These are phyloP conservation scores for Trypanosoma lewisi DNA, from an alignment of 208 protist genomes.

Conservation along the genomic window DNA sequence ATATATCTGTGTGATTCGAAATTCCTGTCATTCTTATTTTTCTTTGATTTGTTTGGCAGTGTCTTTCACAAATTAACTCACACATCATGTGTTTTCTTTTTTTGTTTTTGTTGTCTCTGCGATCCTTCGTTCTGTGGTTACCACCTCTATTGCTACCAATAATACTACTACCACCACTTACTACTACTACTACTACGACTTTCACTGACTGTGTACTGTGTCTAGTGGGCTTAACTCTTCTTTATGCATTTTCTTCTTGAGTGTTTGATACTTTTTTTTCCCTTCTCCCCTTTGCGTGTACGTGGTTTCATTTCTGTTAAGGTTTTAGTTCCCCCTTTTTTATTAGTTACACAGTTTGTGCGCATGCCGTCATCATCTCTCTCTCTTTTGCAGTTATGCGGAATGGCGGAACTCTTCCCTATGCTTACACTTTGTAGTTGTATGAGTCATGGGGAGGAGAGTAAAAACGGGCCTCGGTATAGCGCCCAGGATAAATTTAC, in stretches of 20 bases:
- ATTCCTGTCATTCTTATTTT: neutral
- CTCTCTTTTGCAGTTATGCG: slow-evolving; percentile 4
- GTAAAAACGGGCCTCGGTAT: slow-evolving; percentile 74
- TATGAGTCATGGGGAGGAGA: slow-evolving; percentile 71
- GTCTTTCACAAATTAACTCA: neutral
- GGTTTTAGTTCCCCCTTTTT: neutral
- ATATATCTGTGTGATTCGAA: neutral
- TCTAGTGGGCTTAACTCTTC: neutral
- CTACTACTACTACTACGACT: neutral
- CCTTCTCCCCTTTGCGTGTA: slow-evolving; percentile 5
- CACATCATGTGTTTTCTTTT: no score
- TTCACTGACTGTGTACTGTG: neutral
- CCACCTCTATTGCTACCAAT: no score
- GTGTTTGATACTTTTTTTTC: slow-evolving; percentile 12
- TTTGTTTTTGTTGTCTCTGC: no score
- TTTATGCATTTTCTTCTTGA: slow-evolving; percentile 16
- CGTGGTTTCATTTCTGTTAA: slow-evolving; percentile 1
- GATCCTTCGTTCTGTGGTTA: no score
- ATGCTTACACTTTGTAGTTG: slow-evolving; percentile 64
- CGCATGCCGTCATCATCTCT: slow-evolving; percentile 16
- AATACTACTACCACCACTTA: neutral
- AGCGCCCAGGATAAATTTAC: slow-evolving; percentile 71
- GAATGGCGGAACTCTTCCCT: slow-evolving; percentile 50
- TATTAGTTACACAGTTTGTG: neutral
- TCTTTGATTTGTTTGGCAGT: neutral